Percentiles rank a stretch among this genome's conserved stretches.
Evolutionary conservation across 2,329 filamentous ascomycete species (phyloP).

Genomic region (Chaetoscypha palmicola): DNA sequence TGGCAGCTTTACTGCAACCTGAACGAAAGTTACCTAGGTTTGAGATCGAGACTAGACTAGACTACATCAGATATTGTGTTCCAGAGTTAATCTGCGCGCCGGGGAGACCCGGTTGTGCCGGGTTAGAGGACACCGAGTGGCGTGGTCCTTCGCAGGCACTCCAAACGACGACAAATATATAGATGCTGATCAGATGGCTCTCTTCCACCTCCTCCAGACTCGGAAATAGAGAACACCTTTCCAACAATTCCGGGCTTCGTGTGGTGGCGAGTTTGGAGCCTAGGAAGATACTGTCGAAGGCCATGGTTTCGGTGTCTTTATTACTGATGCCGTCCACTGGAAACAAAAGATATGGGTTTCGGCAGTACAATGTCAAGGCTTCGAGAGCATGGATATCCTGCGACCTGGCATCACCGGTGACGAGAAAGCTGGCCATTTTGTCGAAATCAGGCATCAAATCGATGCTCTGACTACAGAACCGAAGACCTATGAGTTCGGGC

Average conservation of each 20-base stretch:
- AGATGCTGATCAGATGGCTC: slow-evolving; percentile 5
- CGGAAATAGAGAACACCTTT: slow-evolving; percentile 2
- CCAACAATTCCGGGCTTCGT: not conserved
- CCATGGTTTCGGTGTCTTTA: too few species aligned
- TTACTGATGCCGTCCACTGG: slow-evolving; percentile 10
- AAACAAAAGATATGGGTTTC: slow-evolving; percentile 9
- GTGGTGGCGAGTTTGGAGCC: not conserved
- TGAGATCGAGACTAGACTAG: not conserved
- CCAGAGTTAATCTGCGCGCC: slow-evolving; percentile 1
- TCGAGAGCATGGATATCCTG: slow-evolving; percentile 6
- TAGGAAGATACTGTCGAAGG: too few species aligned
- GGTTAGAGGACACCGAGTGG: too few species aligned
- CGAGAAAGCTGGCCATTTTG: not conserved
- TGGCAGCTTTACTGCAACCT: slow-evolving; percentile 1
- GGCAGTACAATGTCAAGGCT: slow-evolving; percentile 6
- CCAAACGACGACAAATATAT: not conserved
- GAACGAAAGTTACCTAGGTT: not conserved
- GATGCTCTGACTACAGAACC: not conserved
- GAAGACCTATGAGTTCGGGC: not conserved
- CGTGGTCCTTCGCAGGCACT: too few species aligned
- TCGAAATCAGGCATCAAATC: not conserved
- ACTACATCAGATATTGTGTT: slow-evolving; percentile 5
- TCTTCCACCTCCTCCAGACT: slow-evolving; percentile 1
- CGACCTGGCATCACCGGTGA: not conserved
- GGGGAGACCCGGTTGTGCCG: not conserved